phyloP scores from a whole-genome alignment of 768 basidiomycete species.

The Lactarius indigo region DNA sequence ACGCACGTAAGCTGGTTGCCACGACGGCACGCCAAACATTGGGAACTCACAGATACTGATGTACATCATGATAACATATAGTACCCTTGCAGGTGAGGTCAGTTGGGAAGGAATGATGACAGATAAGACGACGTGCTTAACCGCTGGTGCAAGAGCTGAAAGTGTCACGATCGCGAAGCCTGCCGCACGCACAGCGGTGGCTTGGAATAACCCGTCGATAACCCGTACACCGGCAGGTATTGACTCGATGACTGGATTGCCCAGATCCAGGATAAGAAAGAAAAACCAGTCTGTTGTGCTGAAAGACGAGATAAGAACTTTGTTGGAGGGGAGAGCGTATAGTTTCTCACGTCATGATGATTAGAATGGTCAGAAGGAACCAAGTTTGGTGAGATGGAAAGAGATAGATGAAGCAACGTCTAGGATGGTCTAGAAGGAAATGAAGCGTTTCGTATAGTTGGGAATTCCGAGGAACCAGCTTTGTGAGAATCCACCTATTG shows the following conservation, averaged over 20 bases:
- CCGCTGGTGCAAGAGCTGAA: slow-evolving; percentile 76
- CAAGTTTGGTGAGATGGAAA: slow-evolving; percentile 94
- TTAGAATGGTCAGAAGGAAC: slow-evolving; percentile 72
- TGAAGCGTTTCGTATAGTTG: slow-evolving; percentile 73
- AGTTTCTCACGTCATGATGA: slow-evolving; percentile 59
- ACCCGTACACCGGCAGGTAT: slow-evolving; percentile 73
- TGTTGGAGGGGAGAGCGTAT: not conserved
- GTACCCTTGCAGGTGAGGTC: slow-evolving; percentile 49
- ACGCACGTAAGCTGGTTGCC: slow-evolving; percentile 11
- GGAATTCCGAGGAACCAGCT: slow-evolving; percentile 55
- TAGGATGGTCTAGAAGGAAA: slow-evolving; percentile 93
- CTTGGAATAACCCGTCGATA: slow-evolving; percentile 74
- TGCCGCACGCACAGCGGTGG: slow-evolving; percentile 76
- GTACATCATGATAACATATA: slow-evolving; percentile 95
- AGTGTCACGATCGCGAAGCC: slow-evolving; percentile 81
- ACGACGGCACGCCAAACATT: slow-evolving; percentile 10
- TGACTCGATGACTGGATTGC: slow-evolving; percentile 60
- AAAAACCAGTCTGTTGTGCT: slow-evolving; percentile 85
- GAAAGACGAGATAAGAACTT: not conserved
- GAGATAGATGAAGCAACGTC: slow-evolving; percentile 86
- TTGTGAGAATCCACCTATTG: slow-evolving; percentile 69
- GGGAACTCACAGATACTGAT: slow-evolving; percentile 67
- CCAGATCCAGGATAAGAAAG: slow-evolving; percentile 86
- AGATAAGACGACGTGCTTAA: slow-evolving; percentile 56
- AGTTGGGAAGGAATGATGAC: not conserved